Percentiles rank a stretch among this genome's conserved stretches.
Evolutionary conservation across 495 filamentous ascomycete genomes (phyloP).

Genomic region (Aspergillus avenaceus): DNA sequence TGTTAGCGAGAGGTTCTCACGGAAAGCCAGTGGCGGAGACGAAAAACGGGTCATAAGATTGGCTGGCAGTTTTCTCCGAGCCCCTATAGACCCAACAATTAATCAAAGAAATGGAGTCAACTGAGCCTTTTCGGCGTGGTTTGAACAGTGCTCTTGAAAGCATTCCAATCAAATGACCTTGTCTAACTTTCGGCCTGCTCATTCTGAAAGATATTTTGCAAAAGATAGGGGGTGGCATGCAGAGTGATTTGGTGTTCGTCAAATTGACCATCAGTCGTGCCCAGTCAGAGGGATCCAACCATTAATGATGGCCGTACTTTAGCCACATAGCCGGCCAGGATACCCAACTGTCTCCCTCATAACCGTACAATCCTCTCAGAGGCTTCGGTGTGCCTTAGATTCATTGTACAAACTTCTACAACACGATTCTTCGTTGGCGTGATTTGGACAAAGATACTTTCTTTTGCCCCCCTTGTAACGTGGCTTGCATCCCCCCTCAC

Average conservation of each 20-base stretch:
- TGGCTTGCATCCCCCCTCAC: neutral
- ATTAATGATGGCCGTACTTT: neutral
- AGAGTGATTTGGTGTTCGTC: neutral
- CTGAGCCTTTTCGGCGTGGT: neutral
- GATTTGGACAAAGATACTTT: neutral
- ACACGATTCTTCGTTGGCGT: neutral
- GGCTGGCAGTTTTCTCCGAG: conserved; percentile 17
- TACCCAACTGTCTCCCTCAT: neutral
- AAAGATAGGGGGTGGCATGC: neutral
- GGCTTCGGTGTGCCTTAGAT: neutral
- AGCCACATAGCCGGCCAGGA: neutral
- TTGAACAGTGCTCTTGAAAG: neutral
- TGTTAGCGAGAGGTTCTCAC: neutral
- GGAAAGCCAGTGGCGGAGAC: conserved; percentile 7
- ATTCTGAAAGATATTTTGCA: neutral
- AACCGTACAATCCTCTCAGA: neutral
- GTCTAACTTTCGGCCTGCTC: neutral
- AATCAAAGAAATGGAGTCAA: neutral
- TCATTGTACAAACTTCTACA: neutral
- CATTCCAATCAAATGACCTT: neutral
- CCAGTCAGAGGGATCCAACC: neutral
- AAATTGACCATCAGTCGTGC: neutral
- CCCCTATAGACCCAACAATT: conserved; percentile 3
- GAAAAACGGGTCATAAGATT: conserved; percentile 8
- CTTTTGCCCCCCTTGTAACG: neutral